Evolutionary conservation across 2,329 filamentous ascomycete genomes (phyloP), one percentile per base, ranked within the genome.

Genomic region (Aureobasidium sp.): DNA sequence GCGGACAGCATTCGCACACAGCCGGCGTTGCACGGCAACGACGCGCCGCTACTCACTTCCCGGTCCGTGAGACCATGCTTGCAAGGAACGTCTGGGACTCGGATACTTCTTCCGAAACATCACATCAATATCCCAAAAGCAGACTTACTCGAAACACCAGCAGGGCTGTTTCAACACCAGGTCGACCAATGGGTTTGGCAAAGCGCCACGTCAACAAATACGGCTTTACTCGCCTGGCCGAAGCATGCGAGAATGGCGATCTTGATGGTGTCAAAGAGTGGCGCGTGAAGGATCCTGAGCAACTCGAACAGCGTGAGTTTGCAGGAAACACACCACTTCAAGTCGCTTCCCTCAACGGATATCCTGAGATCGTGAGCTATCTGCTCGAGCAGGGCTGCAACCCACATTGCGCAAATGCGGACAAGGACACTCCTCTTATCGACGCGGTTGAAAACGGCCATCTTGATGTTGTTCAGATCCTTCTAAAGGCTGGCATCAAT

Each of bases 371-470:
- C 61, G 94, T 97, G 42, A 86, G 89, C 71, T 88, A 96, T 59
- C 78, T 99, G 42, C 85, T 99, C 64, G 84, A 90, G 9, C 87
- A 90, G 64, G 90, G 90, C 37, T 96, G 92, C 74, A 88, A 90
- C 60, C 82, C 94, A 49, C 89, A 97, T 69, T 93, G 82, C 54
- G 86, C 90, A 68, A 86, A 85, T 61, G 83, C 84, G 62, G 91
- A 80, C 61, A 76, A 90, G 69, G 94, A 99, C 69, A 97, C 94
- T 0, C 94, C 94, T 32, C 81, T 99, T 37, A 87, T 99, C 59
- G 94, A 99, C 77, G 94, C 94, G 5, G 91, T 97, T 32, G 94
- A 97, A 68, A 99, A 99, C 69, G 90, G 90, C 1, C 92, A 99
- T 71, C 73, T 96, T 8, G 89, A 89, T 21, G 93, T 97, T 3